Evolutionary conservation across 2,329 filamentous ascomycete species (phyloP), one percentile per base, ranked within the genome.

Genomic region (Emergomyces orientalis): DNA sequence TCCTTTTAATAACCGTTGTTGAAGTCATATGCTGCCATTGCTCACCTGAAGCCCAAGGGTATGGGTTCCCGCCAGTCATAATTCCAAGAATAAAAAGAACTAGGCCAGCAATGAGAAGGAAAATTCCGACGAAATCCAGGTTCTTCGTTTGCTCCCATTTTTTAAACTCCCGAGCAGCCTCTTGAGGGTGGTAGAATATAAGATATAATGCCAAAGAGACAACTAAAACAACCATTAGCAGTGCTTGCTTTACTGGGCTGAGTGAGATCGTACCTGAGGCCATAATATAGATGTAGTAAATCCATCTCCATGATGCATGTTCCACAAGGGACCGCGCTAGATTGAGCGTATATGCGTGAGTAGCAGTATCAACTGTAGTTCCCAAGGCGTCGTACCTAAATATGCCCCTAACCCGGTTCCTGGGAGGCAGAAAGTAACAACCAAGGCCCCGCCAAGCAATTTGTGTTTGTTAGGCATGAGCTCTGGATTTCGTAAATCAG

Each of bases 401-500:
- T 8, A 59, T 11, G 56, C 56, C 13, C 56, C 56, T 27, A 59
- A 13, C 2, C n/a, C 22, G 8, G 56, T 59, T 43, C 56, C 56
- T 25, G 56, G 56, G 45, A 59, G 56, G 14, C 56, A 59, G 37
- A 59, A 59, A 17, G 27, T 43, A 43, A 59, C 56, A 17, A 59
- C 56, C 1, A 59, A 45, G 32, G 56, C 56, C 56, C 25, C 41
- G 3, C 56, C 56, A 45, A 59, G 34, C 34, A 59, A 17, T 34
- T 59, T 59, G 27, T 59, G 56, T 37, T 59, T 59, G 27, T 59
- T 59, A 11, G 56, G 56, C 56, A 59, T 59, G 19, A 59, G 56
- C 30, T 59, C 56, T 82, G 34, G 11, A 7, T 37, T 37, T 37
- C 34, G 34, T 37, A 37, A 37, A 37, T 37, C 11, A 37, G 34